Conservation (phyloP, 2,329 filamentous ascomycete species). For the Dothidotthia symphoricarpi region DNA sequence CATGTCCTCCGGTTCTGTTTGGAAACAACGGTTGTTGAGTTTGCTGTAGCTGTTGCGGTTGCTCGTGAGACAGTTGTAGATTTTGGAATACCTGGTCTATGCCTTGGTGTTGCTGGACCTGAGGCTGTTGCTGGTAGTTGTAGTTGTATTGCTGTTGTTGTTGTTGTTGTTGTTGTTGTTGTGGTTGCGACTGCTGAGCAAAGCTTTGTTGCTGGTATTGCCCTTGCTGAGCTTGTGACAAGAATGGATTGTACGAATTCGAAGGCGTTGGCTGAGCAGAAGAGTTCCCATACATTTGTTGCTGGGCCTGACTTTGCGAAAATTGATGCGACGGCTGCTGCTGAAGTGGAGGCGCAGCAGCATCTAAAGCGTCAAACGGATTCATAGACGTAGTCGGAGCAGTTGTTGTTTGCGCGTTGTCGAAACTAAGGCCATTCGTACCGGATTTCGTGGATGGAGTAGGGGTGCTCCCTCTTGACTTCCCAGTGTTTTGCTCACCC, state of each 20-base stretch:
- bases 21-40: constrained; percentile 60
- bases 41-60: constrained; percentile 43
- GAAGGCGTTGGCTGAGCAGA: constrained; percentile 25
- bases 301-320: constrained; percentile 34
- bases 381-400: constrained; percentile 33
- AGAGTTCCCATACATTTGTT: constrained; percentile 21
- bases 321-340: constrained; percentile 32
- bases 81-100: constrained; percentile 72
- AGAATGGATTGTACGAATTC: constrained; percentile 69
- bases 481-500: constrained; percentile 57
- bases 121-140: constrained; percentile 20
- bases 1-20: constrained; percentile 67
- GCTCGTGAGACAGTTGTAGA: constrained; percentile 60
- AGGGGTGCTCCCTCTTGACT: constrained; percentile 49
- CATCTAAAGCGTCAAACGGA: constrained; percentile 48
- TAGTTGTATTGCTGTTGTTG: constrained; percentile 11
- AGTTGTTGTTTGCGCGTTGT: constrained; percentile 37
- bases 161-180: constrained; percentile 3
- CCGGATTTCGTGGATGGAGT: constrained; percentile 51
- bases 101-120: constrained; percentile 33
- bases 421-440: constrained; percentile 46
- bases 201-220: constrained; percentile 26
- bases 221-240: constrained; percentile 41
- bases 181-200: constrained; percentile 13
- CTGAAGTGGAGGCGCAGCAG: constrained; percentile 21